A percentile compares a stretch with the other conserved stretches of the same genome.
phyloP scores from a whole-genome alignment of 2,329 filamentous ascomycete species.

The Capronia americana region DNA sequence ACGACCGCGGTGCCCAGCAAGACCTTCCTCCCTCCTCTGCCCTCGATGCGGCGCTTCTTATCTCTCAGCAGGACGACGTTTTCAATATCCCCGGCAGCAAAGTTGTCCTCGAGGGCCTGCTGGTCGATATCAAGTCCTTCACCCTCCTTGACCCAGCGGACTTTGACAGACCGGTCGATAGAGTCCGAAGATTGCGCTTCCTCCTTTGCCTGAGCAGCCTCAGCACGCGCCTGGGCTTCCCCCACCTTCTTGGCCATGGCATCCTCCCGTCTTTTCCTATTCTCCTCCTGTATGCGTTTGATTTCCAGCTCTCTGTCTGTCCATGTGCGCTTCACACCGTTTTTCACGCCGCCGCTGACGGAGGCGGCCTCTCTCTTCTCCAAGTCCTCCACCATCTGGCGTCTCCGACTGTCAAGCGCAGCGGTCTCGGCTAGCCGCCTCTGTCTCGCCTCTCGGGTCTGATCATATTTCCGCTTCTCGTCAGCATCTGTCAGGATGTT shows the following conservation, averaged over 20 bases:
- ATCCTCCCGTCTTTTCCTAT: conserved; percentile 56
- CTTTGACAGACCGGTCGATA: conserved; percentile 63
- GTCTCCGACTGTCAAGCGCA: conserved; percentile 73
- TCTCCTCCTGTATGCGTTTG: conserved; percentile 60
- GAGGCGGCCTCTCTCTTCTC: conserved; percentile 67
- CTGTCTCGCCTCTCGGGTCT: conserved; percentile 72
- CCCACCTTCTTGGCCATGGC: conserved; percentile 53
- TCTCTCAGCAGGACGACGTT: conserved; percentile 62
- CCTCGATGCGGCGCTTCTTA: conserved; percentile 55
- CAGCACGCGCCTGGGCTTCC: conserved; percentile 44
- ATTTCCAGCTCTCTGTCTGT: conserved; percentile 60
- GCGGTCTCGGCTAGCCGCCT: conserved; percentile 74
- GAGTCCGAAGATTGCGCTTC: conserved; percentile 32
- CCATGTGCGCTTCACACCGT: conserved; percentile 65
- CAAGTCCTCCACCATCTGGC: conserved; percentile 83
- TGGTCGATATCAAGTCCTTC: conserved; percentile 55
- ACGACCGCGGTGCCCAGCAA: conserved; percentile 61
- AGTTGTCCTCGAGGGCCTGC: conserved; percentile 55
- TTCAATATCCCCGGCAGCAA: conserved; percentile 65
- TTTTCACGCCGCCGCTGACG: conserved; percentile 40
- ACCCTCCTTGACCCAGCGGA: conserved; percentile 61
- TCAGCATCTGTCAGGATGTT: conserved; percentile 77
- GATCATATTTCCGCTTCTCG: conserved; percentile 78
- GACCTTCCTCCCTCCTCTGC: conserved; percentile 59
- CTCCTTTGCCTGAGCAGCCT: conserved; percentile 40